Conservation (phyloP, 495 filamentous ascomycete genomes). For the Penicillium psychrofluorescens region DNA sequence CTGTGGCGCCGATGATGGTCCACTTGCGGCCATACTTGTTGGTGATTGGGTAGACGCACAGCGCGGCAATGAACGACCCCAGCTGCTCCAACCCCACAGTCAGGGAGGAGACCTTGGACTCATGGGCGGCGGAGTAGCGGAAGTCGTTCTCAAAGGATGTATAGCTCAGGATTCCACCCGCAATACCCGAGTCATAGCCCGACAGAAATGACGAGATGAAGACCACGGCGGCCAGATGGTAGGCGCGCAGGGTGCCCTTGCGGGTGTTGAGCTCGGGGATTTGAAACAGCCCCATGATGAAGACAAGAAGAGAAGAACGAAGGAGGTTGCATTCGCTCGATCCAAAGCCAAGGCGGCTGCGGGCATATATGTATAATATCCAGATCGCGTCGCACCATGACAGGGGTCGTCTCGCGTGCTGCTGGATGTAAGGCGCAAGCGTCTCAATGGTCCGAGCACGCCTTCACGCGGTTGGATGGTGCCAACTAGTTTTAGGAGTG, state of each 20-base stretch:
- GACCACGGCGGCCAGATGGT: conserved; percentile 17
- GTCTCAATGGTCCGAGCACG: too few species aligned
- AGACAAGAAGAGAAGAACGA: too few species aligned
- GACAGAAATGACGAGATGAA: conserved; percentile 27
- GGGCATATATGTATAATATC: too few species aligned
- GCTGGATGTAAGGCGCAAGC: too few species aligned
- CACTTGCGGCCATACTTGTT: conserved; percentile 36
- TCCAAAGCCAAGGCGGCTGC: conserved; percentile 1
- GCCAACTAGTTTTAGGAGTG: too few species aligned
- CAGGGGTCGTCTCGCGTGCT: too few species aligned
- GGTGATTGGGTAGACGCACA: conserved; percentile 41
- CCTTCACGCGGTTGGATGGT: too few species aligned
- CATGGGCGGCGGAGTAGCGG: conserved; percentile 14
- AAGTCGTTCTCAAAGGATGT: conserved; percentile 28
- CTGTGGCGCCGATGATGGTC: conserved; percentile 34
- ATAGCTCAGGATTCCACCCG: conserved; percentile 28
- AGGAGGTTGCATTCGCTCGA: neutral
- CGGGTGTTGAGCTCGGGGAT: conserved; percentile 18
- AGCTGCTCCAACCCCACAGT: conserved; percentile 40
- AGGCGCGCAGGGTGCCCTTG: conserved; percentile 15
- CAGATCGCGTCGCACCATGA: too few species aligned
- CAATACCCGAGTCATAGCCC: conserved; percentile 31
- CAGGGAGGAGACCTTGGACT: conserved; percentile 31
- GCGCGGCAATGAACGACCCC: conserved; percentile 37
- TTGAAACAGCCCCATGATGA: conserved; percentile 11